phyloP scores from a whole-genome alignment of 2,329 filamentous ascomycete species.

The Epichloe elymi region DNA sequence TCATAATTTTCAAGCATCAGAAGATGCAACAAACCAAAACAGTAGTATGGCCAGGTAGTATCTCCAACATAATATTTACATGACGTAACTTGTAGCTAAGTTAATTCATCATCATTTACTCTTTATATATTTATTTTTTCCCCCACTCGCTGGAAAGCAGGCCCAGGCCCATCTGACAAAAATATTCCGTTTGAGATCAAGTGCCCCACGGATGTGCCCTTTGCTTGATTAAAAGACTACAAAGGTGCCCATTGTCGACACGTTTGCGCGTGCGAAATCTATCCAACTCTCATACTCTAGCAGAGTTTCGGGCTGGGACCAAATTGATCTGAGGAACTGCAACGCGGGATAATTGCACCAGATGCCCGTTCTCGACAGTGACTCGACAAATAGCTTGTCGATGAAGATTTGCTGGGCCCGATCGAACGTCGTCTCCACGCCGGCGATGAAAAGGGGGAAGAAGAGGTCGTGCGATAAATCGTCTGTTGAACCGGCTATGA shows the following conservation, averaged over 20 bases:
- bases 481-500: conserved; percentile 3
- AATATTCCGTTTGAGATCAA: no score
- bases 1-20: no score
- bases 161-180: no score
- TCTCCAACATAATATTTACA: no score
- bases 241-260: conserved; percentile 1
- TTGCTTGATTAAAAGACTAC: background rate
- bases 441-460: conserved; percentile 8
- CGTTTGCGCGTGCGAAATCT: conserved; percentile 3
- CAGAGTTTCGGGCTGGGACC: background rate
- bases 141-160: no score
- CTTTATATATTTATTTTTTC: no score
- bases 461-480: conserved; percentile 5
- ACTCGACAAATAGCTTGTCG: conserved; percentile 3
- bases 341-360: conserved; percentile 6
- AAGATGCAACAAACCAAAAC: no score
- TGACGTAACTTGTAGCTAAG: no score
- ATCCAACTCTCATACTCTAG: conserved; percentile 2
- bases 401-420: background rate
- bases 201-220: no score
- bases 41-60: no score
- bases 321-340: conserved; percentile 4
- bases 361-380: conserved; percentile 1
- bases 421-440: background rate
- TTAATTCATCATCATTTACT: no score